Percentiles rank a stretch among this genome's conserved stretches.
Conservation (phyloP, 169 alveolate species). For the Plasmodium billcollinsi region DNA sequence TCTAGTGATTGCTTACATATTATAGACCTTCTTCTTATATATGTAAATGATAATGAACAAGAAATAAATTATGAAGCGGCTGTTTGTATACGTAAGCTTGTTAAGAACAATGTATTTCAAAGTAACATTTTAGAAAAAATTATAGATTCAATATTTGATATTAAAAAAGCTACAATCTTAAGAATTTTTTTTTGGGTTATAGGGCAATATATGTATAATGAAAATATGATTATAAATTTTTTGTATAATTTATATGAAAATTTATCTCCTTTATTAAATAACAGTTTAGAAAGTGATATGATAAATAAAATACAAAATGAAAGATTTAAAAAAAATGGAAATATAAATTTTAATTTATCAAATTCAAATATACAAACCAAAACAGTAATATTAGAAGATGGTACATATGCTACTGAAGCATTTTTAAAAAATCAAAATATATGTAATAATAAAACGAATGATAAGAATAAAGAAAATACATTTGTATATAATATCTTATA, state of each 20-base stretch:
- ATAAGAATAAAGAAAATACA: slow-evolving; percentile 14
- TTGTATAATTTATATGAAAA: slow-evolving; percentile 18
- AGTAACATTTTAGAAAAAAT: slow-evolving; percentile 46
- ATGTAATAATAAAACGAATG: background rate
- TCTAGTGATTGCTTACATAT: slow-evolving; percentile 78
- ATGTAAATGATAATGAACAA: slow-evolving; percentile 75
- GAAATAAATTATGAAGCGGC: slow-evolving; percentile 83
- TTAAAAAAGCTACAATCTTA: slow-evolving; percentile 68
- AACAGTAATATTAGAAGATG: slow-evolving; percentile 97
- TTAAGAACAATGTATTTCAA: slow-evolving; percentile 10
- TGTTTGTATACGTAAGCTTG: slow-evolving; percentile 76
- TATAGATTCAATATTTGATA: slow-evolving; percentile 59
- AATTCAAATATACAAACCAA: slow-evolving; percentile 76
- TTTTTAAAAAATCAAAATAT: slow-evolving; percentile 44
- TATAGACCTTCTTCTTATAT: slow-evolving; percentile 77
- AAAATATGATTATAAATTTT: slow-evolving; percentile 21
- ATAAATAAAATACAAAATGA: slow-evolving; percentile 55
- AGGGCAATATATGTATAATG: slow-evolving; percentile 47
- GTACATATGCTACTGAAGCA: slow-evolving; percentile 95
- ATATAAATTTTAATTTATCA: slow-evolving; percentile 28
- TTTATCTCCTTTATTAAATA: slow-evolving; percentile 43
- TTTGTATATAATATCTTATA: slow-evolving; percentile 75
- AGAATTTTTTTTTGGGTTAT: slow-evolving; percentile 76
- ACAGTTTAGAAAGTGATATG: slow-evolving; percentile 38
- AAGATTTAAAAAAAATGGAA: slow-evolving; percentile 77